phyloP scores from a whole-genome alignment of 2,329 filamentous ascomycete species.

The Coccinonectria pachysandricola region DNA sequence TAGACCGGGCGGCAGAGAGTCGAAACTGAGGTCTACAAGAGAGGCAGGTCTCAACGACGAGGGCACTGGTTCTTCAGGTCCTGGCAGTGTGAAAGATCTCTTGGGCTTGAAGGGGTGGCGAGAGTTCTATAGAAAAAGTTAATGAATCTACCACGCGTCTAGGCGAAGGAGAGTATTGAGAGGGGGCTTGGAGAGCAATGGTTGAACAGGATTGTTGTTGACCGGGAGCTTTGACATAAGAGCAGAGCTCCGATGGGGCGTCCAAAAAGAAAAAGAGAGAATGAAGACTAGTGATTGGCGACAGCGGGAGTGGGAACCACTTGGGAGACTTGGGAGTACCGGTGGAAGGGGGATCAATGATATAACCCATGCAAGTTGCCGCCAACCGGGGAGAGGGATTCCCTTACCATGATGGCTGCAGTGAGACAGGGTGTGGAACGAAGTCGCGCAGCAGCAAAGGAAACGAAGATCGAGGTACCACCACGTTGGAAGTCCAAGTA shows the following conservation, averaged over 20 bases:
- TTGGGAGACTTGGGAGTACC: constrained; percentile 17
- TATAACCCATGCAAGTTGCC: constrained; percentile 37
- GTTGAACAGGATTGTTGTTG: constrained; percentile 16
- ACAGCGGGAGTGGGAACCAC: constrained; percentile 12
- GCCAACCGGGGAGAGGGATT: constrained; percentile 27
- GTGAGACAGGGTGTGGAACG: constrained; percentile 26
- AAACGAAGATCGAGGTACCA: constrained; percentile 26
- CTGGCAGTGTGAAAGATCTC: constrained; percentile 18
- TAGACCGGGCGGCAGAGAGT: constrained; percentile 16
- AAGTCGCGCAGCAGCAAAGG: constrained; percentile 20
- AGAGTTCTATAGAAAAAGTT: constrained; percentile 21
- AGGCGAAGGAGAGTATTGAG: constrained; percentile 11
- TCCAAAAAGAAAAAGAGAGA: constrained; percentile 15
- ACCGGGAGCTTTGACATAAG: constrained; percentile 19
- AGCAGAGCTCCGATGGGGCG: constrained; percentile 16
- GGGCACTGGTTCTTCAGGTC: constrained; percentile 14
- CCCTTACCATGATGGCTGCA: constrained; percentile 40
- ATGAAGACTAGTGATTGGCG: constrained; percentile 17
- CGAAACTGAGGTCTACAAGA: constrained; percentile 13
- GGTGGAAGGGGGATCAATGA: constrained; percentile 27
- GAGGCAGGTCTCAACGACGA: constrained; percentile 12
- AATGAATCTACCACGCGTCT: constrained; percentile 32
- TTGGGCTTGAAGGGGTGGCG: constrained; percentile 19
- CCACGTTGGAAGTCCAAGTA: constrained; percentile 26
- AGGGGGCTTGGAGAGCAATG: constrained; percentile 15